Evolutionary conservation across 495 filamentous ascomycete genomes (phyloP).

Genomic region (Talaromyces wortmannii): DNA sequence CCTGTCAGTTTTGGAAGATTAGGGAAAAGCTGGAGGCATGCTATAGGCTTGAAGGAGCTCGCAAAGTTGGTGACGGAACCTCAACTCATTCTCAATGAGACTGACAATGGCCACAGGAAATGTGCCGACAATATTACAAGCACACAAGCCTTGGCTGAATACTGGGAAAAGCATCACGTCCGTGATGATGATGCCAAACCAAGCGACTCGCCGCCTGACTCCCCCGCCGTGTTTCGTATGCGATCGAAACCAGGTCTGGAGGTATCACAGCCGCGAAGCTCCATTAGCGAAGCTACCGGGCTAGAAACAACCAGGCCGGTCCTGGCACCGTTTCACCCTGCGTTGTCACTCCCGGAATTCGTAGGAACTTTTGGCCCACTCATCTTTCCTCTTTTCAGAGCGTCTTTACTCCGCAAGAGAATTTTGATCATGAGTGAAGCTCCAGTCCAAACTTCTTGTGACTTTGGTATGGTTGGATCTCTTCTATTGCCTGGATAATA

Average conservation of each 20-base stretch:
- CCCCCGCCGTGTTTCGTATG: slow-evolving; percentile 45
- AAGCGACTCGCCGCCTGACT: slow-evolving; percentile 43
- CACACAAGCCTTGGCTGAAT: slow-evolving; percentile 61
- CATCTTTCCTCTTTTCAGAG: slow-evolving; percentile 83
- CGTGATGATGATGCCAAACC: slow-evolving; percentile 33
- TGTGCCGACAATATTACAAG: slow-evolving; percentile 34
- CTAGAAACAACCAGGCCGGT: slow-evolving; percentile 62
- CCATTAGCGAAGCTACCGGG: slow-evolving; percentile 39
- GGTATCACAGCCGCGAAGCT: slow-evolving; percentile 18
- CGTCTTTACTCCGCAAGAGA: slow-evolving; percentile 80
- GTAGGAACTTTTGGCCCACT: slow-evolving; percentile 83
- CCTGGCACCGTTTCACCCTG: slow-evolving; percentile 76
- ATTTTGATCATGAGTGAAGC: slow-evolving; percentile 79
- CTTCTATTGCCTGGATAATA: background rate
- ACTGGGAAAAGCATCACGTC: slow-evolving; percentile 67
- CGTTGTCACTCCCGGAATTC: slow-evolving; percentile 68
- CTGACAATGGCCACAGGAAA: slow-evolving; percentile 12
- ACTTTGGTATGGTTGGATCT: slow-evolving; percentile 60
- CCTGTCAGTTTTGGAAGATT: slow-evolving; percentile 80
- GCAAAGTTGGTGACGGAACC: slow-evolving; percentile 47
- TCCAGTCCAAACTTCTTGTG: slow-evolving; percentile 77
- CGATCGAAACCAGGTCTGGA: slow-evolving; percentile 30
- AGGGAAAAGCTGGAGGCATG: slow-evolving; percentile 86
- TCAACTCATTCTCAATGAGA: background rate
- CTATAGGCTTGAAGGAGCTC: slow-evolving; percentile 65